Conservation (phyloP, 2,329 filamentous ascomycete genomes). For the Colletotrichum lini region DNA sequence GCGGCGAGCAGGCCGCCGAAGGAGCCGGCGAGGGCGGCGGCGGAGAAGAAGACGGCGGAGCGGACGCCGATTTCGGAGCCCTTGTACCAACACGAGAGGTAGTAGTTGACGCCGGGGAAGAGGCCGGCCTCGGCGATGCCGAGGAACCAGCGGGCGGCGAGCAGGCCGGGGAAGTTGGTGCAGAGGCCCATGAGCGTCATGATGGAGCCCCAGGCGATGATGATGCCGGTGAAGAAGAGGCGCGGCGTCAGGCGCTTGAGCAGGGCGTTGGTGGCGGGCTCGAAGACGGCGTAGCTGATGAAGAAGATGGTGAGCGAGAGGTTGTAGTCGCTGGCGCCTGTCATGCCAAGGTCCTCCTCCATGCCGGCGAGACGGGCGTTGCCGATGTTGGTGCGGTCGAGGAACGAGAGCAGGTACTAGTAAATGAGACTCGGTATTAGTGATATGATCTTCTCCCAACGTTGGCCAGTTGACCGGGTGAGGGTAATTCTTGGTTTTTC, state of each 20-base stretch:
- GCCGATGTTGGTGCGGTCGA: constrained; percentile 48
- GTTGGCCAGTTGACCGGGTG: background rate
- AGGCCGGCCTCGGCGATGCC: constrained; percentile 78
- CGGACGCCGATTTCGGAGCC: constrained; percentile 81
- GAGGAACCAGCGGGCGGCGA: constrained; percentile 68
- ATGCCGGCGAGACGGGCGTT: constrained; percentile 49
- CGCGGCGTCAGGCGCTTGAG: constrained; percentile 75
- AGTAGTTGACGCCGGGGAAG: constrained; percentile 76
- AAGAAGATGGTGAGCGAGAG: constrained; percentile 76
- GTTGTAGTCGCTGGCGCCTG: constrained; percentile 68
- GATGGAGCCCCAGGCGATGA: constrained; percentile 61
- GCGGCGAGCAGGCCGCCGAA: constrained; percentile 80
- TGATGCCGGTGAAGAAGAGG: constrained; percentile 76
- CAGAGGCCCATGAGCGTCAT: constrained; percentile 67
- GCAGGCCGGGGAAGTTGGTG: constrained; percentile 58
- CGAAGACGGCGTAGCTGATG: constrained; percentile 76
- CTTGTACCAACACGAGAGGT: constrained; percentile 85
- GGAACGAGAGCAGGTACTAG: constrained; percentile 49
- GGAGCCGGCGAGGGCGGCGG: constrained; percentile 81
- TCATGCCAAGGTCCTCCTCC: constrained; percentile 44
- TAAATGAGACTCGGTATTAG: background rate
- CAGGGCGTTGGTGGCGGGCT: constrained; percentile 75
- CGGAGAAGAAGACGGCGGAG: constrained; percentile 83
- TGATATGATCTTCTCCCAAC: background rate
- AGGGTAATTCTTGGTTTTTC: background rate